phyloP scores from a whole-genome alignment of 306 rosid species.

The Mimosa bimucronata region DNA sequence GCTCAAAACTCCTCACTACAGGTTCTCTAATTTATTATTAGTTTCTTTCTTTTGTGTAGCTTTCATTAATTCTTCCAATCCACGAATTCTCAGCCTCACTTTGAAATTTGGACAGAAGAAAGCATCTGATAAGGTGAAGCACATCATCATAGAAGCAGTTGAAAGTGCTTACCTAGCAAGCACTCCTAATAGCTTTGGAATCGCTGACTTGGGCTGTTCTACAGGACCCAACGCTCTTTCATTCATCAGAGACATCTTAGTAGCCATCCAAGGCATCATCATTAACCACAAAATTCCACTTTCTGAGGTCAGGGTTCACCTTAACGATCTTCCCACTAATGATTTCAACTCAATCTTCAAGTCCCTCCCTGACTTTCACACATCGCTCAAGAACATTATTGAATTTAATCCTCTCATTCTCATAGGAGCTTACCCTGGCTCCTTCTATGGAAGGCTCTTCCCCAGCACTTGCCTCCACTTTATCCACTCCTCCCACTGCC shows the following conservation, averaged over 20 bases:
- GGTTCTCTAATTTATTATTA: conserved; percentile 41
- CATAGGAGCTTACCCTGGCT: conserved; percentile 93
- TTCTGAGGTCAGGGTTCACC: conserved; percentile 69
- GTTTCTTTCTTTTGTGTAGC: neutral
- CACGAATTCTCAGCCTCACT: neutral
- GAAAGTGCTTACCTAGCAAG: conserved; percentile 59
- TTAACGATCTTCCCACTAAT: conserved; percentile 93
- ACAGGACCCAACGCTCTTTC: conserved; percentile 85
- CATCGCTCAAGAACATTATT: conserved; percentile 40
- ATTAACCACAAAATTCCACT: conserved; percentile 49
- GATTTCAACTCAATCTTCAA: conserved; percentile 95
- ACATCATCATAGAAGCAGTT: conserved; percentile 68
- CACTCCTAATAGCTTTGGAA: conserved; percentile 73
- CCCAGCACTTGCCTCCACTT: conserved; percentile 82
- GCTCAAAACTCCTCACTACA: conserved; percentile 84
- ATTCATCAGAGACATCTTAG: conserved; percentile 74
- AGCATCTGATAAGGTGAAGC: conserved; percentile 79
- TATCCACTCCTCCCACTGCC: conserved; percentile 76
- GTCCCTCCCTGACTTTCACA: conserved; percentile 80
- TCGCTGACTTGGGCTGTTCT: conserved; percentile 95
- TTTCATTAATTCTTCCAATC: neutral
- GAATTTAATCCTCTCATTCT: conserved; percentile 57
- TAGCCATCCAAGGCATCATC: conserved; percentile 47
- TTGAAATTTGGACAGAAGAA: conserved; percentile 57
- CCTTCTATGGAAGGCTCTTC: conserved; percentile 84